phyloP scores from a whole-genome alignment of 768 basidiomycete genomes.

The Royoungia palumana region DNA sequence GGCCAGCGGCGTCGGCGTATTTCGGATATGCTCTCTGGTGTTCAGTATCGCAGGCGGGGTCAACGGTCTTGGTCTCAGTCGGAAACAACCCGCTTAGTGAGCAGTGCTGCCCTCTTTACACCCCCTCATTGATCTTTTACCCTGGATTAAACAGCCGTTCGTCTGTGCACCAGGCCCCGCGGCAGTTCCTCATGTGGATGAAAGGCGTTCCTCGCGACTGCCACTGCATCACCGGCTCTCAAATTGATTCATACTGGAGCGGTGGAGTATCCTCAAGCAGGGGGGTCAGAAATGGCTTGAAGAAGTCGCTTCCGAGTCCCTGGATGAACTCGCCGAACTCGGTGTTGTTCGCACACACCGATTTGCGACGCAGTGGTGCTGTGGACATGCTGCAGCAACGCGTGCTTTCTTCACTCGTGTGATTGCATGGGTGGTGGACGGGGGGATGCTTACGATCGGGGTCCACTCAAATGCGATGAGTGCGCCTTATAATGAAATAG shows the following conservation, averaged over 20 bases:
- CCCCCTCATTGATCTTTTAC: not conserved
- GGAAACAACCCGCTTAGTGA: slow-evolving; percentile 55
- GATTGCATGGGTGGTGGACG: slow-evolving; percentile 10
- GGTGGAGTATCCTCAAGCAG: slow-evolving; percentile 42
- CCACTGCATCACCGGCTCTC: slow-evolving; percentile 70
- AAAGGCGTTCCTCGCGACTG: slow-evolving; percentile 80
- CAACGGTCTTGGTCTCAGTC: slow-evolving; percentile 49
- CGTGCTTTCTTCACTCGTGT: slow-evolving; percentile 8
- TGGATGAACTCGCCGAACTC: slow-evolving; percentile 18
- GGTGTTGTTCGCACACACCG: slow-evolving; percentile 26
- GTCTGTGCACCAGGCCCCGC: slow-evolving; percentile 49
- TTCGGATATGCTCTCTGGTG: slow-evolving; percentile 52
- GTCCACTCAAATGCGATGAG: not conserved
- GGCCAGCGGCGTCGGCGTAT: slow-evolving; percentile 42
- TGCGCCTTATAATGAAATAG: not conserved
- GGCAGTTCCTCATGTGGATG: slow-evolving; percentile 72
- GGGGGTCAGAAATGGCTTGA: slow-evolving; percentile 46
- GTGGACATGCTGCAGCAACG: slow-evolving; percentile 5
- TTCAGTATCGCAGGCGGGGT: slow-evolving; percentile 53
- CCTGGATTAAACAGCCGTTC: slow-evolving; percentile 35
- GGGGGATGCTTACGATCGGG: not conserved
- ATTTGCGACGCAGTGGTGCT: slow-evolving; percentile 22
- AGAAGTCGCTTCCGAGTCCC: slow-evolving; percentile 32
- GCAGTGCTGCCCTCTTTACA: slow-evolving; percentile 7
- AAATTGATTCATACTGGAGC: slow-evolving; percentile 49